phyloP scores from a whole-genome alignment of 164 flowering plant species.

The Nymphaea thermarum region DNA sequence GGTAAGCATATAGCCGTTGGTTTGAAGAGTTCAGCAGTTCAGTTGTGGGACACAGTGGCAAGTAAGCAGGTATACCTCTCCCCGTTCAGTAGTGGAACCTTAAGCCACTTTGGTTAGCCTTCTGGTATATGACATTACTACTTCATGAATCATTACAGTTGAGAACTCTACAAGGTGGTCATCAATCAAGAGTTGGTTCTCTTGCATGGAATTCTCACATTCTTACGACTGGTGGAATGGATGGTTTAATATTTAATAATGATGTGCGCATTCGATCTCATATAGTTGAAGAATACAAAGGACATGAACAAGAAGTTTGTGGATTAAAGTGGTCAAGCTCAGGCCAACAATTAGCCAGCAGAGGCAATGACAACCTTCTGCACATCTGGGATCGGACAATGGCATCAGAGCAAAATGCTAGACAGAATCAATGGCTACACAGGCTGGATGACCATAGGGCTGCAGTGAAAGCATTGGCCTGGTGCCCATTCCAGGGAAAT shows the following conservation, averaged over 20 bases:
- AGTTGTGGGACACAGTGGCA: conserved; percentile 13
- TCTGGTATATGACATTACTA: neutral
- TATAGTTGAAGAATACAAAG: neutral
- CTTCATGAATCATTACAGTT: neutral
- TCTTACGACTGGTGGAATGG: conserved; percentile 4
- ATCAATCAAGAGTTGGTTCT: neutral
- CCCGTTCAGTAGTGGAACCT: neutral
- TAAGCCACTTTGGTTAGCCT: neutral
- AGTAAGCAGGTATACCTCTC: conserved; percentile 6
- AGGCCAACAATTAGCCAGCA: conserved; percentile 8
- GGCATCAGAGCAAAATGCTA: neutral
- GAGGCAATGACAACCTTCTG: conserved; percentile 7
- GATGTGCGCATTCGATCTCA: conserved; percentile 4
- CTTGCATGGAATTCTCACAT: conserved; percentile 5
- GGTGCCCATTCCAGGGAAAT: conserved; percentile 65
- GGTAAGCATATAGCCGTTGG: conserved; percentile 15
- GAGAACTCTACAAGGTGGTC: conserved; percentile 2
- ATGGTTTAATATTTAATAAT: neutral
- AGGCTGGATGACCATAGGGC: conserved; percentile 56
- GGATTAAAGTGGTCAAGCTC: conserved; percentile 7
- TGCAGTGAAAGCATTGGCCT: conserved; percentile 58
- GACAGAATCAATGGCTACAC: conserved; percentile 33
- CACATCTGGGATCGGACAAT: conserved; percentile 6
- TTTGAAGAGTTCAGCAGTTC: conserved; percentile 11
- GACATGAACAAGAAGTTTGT: conserved; percentile 8